These are phyloP conservation scores for Polygonum aviculare DNA, from an alignment of 148 eudicot species.

Conservation along the genomic window DNA sequence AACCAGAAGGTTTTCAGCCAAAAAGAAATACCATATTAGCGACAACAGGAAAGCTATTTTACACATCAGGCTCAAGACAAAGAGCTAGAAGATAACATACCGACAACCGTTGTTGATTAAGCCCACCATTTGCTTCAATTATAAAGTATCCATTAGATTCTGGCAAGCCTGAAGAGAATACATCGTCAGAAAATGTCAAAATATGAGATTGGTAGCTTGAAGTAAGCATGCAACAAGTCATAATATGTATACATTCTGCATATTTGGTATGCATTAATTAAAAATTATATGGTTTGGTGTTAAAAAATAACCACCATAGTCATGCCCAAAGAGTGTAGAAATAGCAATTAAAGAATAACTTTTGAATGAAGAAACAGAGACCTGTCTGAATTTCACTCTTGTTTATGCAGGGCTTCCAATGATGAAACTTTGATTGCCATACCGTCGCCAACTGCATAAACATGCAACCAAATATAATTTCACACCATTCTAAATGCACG, in stretches of 20 bases:
- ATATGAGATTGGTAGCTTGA: slow-evolving; percentile 10
- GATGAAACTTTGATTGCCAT: slow-evolving; percentile 61
- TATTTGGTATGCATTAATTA: background rate
- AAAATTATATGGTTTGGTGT: background rate
- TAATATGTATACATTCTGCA: background rate
- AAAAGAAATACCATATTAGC: background rate
- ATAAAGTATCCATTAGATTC: slow-evolving; percentile 86
- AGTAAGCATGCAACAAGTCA: background rate
- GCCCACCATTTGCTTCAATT: slow-evolving; percentile 97
- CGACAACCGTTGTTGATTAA: slow-evolving; percentile 92
- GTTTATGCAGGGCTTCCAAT: slow-evolving; percentile 71
- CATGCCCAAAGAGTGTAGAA: slow-evolving; percentile 1
- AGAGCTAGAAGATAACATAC: slow-evolving; percentile 35
- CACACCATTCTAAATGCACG: background rate
- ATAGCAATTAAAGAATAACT: background rate
- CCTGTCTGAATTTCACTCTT: slow-evolving; percentile 51
- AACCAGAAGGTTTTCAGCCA: background rate
- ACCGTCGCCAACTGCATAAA: slow-evolving; percentile 60
- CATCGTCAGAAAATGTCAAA: background rate
- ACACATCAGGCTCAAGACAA: background rate
- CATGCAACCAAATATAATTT: slow-evolving; percentile 8
- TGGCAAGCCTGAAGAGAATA: slow-evolving; percentile 37
- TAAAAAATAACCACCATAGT: background rate
- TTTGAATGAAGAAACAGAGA: slow-evolving; percentile 22
- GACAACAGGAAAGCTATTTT: background rate